Conservation (phyloP, 306 rosid genomes). For the Clitoria ternatea region DNA sequence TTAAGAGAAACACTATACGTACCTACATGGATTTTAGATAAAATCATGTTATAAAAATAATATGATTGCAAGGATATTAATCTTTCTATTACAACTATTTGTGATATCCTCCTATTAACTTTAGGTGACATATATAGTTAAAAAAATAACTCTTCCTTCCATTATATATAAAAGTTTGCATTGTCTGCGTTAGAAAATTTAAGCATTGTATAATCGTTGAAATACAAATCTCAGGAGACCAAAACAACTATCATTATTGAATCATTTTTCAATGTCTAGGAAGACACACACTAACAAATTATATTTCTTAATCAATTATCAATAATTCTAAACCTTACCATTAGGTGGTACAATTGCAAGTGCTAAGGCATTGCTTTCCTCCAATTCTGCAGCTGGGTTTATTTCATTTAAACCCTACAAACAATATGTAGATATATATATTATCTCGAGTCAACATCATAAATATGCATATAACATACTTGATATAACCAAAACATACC, state of each 20-base stretch:
- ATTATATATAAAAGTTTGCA: not conserved
- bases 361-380: slow-evolving; percentile 84
- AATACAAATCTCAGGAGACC: not conserved
- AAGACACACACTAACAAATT: not conserved
- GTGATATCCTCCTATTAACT: not conserved
- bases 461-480: not conserved
- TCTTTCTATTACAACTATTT: slow-evolving; percentile 13
- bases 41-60: not conserved
- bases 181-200: not conserved
- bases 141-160: not conserved
- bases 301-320: slow-evolving; percentile 11
- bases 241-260: slow-evolving; percentile 16
- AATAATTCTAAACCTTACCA: slow-evolving; percentile 45
- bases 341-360: slow-evolving; percentile 81
- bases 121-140: not conserved
- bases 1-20: not conserved
- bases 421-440: not conserved
- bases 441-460: not conserved
- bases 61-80: slow-evolving; percentile 23
- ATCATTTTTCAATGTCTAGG: not conserved
- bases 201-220: not conserved
- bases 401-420: slow-evolving; percentile 72
- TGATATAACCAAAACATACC: slow-evolving; percentile 36
- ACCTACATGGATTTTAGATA: not conserved
- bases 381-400: slow-evolving; percentile 66